These are phyloP conservation scores for Colletotrichum sp. DNA, from an alignment of 2,329 filamentous ascomycete species.

Conservation along the genomic window DNA sequence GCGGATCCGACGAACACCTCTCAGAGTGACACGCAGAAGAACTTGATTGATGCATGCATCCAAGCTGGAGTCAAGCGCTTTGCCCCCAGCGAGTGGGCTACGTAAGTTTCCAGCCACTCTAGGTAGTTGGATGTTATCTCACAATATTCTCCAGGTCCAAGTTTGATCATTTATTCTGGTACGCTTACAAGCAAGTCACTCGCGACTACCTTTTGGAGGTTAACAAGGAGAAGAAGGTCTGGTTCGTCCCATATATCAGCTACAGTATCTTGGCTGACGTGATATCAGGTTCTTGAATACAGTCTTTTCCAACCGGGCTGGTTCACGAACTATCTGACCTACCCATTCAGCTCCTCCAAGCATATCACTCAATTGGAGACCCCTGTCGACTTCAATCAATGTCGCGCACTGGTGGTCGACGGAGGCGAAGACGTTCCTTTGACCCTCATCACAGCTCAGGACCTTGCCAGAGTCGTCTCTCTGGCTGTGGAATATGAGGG, in stretches of 20 bases:
- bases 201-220: conserved; percentile 55
- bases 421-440: conserved; percentile 45
- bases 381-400: conserved; percentile 42
- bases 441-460: conserved; percentile 48
- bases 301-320: conserved; percentile 59
- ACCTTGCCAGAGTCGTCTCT: conserved; percentile 45
- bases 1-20: conserved; percentile 32
- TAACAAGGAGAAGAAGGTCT: conserved; percentile 53
- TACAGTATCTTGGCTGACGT: too few relatives aligned
- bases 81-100: conserved; percentile 64
- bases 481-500: conserved; percentile 47
- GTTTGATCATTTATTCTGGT: conserved; percentile 49
- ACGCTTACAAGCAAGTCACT: conserved; percentile 53
- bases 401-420: conserved; percentile 46
- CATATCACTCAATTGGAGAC: conserved; percentile 45
- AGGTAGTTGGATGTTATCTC: background rate
- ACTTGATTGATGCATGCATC: conserved; percentile 64
- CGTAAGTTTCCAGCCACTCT: conserved; percentile 30
- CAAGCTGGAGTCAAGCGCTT: conserved; percentile 65
- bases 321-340: conserved; percentile 60
- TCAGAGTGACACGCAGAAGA: conserved; percentile 55
- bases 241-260: too few relatives aligned
- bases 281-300: conserved; percentile 58
- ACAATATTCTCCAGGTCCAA: background rate
- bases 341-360: conserved; percentile 50